phyloP scores from a whole-genome alignment of 257 asterid species.

The Perilla frutescens region DNA sequence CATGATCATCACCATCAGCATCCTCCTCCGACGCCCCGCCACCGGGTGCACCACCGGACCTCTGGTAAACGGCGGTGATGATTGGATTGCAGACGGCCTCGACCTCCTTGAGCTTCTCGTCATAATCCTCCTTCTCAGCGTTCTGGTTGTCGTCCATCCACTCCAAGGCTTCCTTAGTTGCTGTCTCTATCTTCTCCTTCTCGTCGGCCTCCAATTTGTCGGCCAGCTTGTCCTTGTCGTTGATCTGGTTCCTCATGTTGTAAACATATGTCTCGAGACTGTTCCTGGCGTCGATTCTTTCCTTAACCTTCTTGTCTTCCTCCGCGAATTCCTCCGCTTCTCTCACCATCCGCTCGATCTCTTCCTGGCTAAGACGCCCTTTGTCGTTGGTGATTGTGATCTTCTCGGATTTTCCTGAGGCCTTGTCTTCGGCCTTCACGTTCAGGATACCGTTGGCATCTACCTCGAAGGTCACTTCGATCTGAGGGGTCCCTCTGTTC shows the following conservation, averaged over 20 bases:
- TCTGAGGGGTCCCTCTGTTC: conserved; percentile 85
- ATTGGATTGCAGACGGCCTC: conserved; percentile 82
- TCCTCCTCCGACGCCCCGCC: conserved; percentile 50
- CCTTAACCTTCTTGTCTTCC: conserved; percentile 87
- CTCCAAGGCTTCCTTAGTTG: conserved; percentile 77
- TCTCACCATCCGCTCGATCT: conserved; percentile 84
- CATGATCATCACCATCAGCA: conserved; percentile 51
- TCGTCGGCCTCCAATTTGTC: conserved; percentile 73
- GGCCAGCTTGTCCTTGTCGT: conserved; percentile 82
- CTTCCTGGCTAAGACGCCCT: conserved; percentile 86
- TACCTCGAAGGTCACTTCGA: conserved; percentile 84
- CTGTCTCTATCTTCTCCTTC: conserved; percentile 76
- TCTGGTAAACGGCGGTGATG: conserved; percentile 74
- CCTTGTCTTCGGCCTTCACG: conserved; percentile 90
- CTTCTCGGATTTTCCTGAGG: conserved; percentile 80
- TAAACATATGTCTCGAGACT: conserved; percentile 73
- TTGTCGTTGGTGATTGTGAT: conserved; percentile 91
- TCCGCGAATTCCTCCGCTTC: conserved; percentile 91
- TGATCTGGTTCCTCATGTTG: conserved; percentile 83
- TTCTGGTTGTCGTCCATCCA: conserved; percentile 84
- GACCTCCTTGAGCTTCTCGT: conserved; percentile 81
- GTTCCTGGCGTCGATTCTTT: conserved; percentile 81
- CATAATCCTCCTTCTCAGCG: conserved; percentile 81
- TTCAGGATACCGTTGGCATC: conserved; percentile 85
- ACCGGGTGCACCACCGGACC: conserved; percentile 70